Evolutionary conservation across 1,284 basidiomycete genomes (phyloP).

Genomic region (Ustilago cynodontis): DNA sequence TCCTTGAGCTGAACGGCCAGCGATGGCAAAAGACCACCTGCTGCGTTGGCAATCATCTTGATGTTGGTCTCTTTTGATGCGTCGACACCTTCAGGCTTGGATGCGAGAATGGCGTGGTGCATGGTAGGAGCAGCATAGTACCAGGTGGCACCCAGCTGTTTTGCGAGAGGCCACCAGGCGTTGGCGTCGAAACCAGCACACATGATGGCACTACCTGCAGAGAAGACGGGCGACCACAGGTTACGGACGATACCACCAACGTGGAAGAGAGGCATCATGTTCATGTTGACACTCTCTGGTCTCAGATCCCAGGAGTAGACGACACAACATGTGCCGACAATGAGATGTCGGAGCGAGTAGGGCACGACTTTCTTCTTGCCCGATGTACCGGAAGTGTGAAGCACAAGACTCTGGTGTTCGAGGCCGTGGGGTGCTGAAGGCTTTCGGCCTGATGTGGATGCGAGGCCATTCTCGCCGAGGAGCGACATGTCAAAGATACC

Average conservation of each 20-base stretch:
- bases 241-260: slow-evolving; percentile 70
- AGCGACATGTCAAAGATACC: slow-evolving; percentile 67
- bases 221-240: slow-evolving; percentile 68
- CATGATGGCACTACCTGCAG: slow-evolving; percentile 68
- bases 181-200: slow-evolving; percentile 69
- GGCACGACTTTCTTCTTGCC: slow-evolving; percentile 70
- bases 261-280: slow-evolving; percentile 71
- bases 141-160: slow-evolving; percentile 69
- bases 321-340: slow-evolving; percentile 68
- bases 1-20: slow-evolving; percentile 68
- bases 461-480: slow-evolving; percentile 48
- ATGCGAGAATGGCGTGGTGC: slow-evolving; percentile 69
- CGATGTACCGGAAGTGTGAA: slow-evolving; percentile 69
- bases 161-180: slow-evolving; percentile 67
- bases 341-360: slow-evolving; percentile 68
- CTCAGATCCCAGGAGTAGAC: slow-evolving; percentile 67
- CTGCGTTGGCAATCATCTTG: slow-evolving; percentile 69
- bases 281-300: slow-evolving; percentile 69
- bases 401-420: slow-evolving; percentile 66
- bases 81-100: slow-evolving; percentile 63
- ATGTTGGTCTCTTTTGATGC: slow-evolving; percentile 62
- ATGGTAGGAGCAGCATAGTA: slow-evolving; percentile 70
- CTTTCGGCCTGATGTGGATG: slow-evolving; percentile 44
- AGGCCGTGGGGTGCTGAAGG: slow-evolving; percentile 62
- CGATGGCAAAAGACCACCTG: slow-evolving; percentile 69